Conservation (phyloP, 345 rosid genomes). For the Syzygium aqueum region DNA sequence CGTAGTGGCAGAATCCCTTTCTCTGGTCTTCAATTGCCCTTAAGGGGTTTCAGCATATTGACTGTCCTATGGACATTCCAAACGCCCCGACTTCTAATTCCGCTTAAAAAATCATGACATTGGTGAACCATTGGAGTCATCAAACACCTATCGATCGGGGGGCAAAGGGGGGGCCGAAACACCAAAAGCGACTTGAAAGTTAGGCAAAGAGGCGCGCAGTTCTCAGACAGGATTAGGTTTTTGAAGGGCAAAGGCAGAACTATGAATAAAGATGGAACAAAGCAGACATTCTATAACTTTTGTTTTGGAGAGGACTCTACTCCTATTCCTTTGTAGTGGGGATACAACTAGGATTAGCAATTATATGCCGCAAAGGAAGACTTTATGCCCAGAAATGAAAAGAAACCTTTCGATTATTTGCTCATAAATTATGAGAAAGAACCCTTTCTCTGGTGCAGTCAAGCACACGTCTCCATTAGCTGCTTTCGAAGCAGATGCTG, state of each 20-base stretch:
- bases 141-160: background rate
- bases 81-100: background rate
- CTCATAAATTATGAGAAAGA: background rate
- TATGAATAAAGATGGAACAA: background rate
- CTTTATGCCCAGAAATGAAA: background rate
- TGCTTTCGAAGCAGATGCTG: background rate
- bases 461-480: background rate
- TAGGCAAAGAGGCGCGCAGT: background rate
- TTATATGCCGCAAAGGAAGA: background rate
- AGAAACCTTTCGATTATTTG: background rate
- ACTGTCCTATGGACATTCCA: background rate
- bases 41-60: background rate
- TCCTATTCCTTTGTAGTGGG: background rate
- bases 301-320: background rate
- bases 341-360: background rate
- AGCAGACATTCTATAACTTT: background rate
- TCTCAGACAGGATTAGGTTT: background rate
- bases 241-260: background rate
- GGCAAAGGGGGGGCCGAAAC: background rate
- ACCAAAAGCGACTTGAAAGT: background rate
- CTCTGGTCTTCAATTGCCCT: background rate
- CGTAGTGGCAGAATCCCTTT: background rate
- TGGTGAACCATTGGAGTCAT: background rate
- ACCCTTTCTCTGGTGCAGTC: background rate
- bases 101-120: background rate